Conservation (phyloP, 306 rosid species). For the Castanea crenata region DNA sequence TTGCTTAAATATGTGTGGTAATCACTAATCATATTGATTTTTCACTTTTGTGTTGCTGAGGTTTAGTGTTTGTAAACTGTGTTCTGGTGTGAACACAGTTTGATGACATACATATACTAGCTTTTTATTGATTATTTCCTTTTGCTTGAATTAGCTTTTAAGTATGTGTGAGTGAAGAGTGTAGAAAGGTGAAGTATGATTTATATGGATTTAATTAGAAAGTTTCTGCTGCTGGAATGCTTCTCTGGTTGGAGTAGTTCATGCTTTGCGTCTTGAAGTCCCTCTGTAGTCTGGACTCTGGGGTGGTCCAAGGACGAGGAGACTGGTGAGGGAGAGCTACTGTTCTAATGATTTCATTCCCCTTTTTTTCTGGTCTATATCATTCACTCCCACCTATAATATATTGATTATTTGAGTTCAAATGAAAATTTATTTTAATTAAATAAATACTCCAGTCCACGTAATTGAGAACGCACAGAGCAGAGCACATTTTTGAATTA, state of each 20-base stretch:
- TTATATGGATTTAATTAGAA: background rate
- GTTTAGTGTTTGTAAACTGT: no score
- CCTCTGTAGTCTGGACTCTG: no score
- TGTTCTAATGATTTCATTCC: background rate
- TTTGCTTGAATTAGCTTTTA: background rate
- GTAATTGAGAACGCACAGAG: background rate
- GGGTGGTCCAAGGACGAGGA: background rate
- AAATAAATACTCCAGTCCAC: background rate
- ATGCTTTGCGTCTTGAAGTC: no score
- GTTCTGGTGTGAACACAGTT: no score
- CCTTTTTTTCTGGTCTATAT: background rate
- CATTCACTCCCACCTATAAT: no score
- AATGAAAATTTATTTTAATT: background rate
- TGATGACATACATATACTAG: no score
- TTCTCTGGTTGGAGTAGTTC: background rate
- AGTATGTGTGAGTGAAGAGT: background rate
- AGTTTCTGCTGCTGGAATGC: background rate
- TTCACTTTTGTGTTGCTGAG: no score
- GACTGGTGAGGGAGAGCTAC: background rate
- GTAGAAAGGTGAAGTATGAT: background rate
- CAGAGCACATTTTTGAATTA: no score
- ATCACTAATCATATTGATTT: no score
- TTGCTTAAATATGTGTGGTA: no score
- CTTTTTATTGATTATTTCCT: no score
- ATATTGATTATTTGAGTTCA: background rate